Percentiles rank a stretch among this genome's conserved stretches.
Evolutionary conservation across 306 rosid genomes (phyloP).

Genomic region (Medicago lupulina): DNA sequence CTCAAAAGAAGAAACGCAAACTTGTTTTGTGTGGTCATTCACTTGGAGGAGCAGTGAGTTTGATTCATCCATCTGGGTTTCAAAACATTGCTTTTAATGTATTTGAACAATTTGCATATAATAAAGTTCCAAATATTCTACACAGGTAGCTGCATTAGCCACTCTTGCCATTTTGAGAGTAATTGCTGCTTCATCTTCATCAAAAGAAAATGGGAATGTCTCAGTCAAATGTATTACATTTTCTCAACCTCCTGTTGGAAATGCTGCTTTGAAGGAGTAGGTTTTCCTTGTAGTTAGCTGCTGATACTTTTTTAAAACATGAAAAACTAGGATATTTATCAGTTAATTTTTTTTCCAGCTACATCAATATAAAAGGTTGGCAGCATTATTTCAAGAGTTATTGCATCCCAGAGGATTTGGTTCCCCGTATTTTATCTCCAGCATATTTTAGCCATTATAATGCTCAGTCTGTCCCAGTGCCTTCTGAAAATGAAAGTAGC

Average conservation of each 20-base stretch:
- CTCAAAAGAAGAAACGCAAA: constrained; percentile 91
- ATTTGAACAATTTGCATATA: constrained; percentile 20
- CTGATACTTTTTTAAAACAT: constrained; percentile 10
- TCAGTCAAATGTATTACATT: constrained; percentile 87
- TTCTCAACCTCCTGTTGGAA: constrained; percentile 99
- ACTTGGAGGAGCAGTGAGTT: constrained; percentile 97
- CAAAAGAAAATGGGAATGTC: constrained; percentile 78
- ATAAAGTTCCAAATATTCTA: constrained; percentile 43
- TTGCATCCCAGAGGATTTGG: constrained; percentile 96
- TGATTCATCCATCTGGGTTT: constrained; percentile 34
- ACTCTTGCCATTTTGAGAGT: constrained; percentile 99
- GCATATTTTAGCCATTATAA: constrained; percentile 97
- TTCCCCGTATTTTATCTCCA: constrained; percentile 93
- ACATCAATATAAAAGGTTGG: constrained; percentile 92
- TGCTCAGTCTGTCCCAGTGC: constrained; percentile 63
- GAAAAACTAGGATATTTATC: constrained; percentile 26
- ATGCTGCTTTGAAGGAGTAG: constrained; percentile 98
- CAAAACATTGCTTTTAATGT: constrained; percentile 12
- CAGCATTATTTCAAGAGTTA: constrained; percentile 93
- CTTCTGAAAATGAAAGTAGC: constrained; percentile 55
- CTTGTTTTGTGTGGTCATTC: constrained; percentile 98
- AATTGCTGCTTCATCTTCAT: constrained; percentile 85
- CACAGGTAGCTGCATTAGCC: constrained; percentile 91
- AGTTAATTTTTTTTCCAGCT: constrained; percentile 56
- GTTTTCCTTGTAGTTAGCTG: constrained; percentile 41